Evolutionary conservation across 2,329 filamentous ascomycete species (phyloP), one percentile per base, ranked within the genome.

Genomic region (Fusarium virguliforme): DNA sequence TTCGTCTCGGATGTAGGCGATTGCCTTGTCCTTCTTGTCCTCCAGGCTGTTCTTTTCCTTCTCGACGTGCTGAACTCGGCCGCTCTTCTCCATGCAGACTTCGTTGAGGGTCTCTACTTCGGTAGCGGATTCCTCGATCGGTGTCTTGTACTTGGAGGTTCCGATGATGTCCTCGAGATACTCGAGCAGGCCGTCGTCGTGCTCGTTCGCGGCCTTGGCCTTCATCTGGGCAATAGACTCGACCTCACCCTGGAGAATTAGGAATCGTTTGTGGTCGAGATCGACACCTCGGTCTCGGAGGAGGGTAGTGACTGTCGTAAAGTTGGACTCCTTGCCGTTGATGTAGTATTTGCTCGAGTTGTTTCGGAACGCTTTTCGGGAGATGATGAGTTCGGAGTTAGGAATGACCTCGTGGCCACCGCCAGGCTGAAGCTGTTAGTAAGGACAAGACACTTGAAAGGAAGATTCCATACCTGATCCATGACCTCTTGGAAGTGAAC

Each of bases 191-290:
- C 96, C 96, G 76, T 99, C 96, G 67, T 99, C 96, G 77, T 98
- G 95, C 80, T 99, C 96, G 75, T 94, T 95, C 43, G 88, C 91
- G 4, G 97, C 96, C 81, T 99, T 99, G 18, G 97, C 88, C 82
- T 99, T 99, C 96, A 99, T 99, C 82, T 98, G 96, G 7, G 96
- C 95, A 78, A 99, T 99, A 0, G 95, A 98, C 81, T 99, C 96
- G 65, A 99, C 96, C 80, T 99, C 96, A 77, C 96, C 96, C 81
- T 99, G 96, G 10, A 99, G 85, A 77, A 99, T 99, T 60, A 99
- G 84, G 83, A 99, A 99, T 66, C 96, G 93, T 83, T 99, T 99
- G 84, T 99, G 96, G 77, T 99, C 96, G 24, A 99, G 86, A 83
- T 99, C 96, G 15, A 99, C 93, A 2, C 96, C 97, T 26, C 93